Evolutionary conservation across 148 eudicot species (phyloP), one percentile per base, ranked within the genome.

Genomic region (Polygonum maritimum): DNA sequence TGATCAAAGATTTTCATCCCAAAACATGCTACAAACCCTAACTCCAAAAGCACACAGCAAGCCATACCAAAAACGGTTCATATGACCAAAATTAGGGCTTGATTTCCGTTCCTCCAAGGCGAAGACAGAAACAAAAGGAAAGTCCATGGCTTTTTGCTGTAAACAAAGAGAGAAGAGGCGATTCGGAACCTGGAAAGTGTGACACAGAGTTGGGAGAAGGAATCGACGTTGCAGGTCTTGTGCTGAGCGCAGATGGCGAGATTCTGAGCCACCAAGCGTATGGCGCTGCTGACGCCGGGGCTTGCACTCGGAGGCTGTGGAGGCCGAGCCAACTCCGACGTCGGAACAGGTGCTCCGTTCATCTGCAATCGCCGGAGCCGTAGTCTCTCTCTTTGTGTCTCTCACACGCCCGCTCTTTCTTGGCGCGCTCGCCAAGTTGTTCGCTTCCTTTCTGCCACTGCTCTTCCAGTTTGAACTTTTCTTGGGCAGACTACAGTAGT

Each of bases 171-270:
- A 47, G 69, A 62, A 62, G 36, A 58, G 67, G 3, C 8, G 4
- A 58, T 21, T 18, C 3, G 2, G 39, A 51, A 83, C 86, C 86
- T 51, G 48, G 86, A 80, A 74, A 83, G 86, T 55, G 86, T 69
- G 40, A 83, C 81, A 74, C 86, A 83, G 69, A 80, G 86, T 5
- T 65, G 65, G 33, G 54, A 63, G 73, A 83, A 73, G 14, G 71
- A 22, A 16, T 47, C 48, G 0, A 7, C 72, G 14, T 73, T 36
- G 71, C 14, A 3, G 7, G 18, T 4, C 63, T 47, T 63, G 36
- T 26, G 54, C 19, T 77, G 48, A 22, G 75, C 16, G 31, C 40
- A 71, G 15, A 38, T 38, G 45, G 31, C 55, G 15, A 78, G 58
- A 47, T 36, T 73, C 3, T 44, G 51, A 15, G 80, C 80, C 36